Base-by-base conservation (phyloP, 1,284 basidiomycete species). In the Microbotryomycetes sp. region DNA sequence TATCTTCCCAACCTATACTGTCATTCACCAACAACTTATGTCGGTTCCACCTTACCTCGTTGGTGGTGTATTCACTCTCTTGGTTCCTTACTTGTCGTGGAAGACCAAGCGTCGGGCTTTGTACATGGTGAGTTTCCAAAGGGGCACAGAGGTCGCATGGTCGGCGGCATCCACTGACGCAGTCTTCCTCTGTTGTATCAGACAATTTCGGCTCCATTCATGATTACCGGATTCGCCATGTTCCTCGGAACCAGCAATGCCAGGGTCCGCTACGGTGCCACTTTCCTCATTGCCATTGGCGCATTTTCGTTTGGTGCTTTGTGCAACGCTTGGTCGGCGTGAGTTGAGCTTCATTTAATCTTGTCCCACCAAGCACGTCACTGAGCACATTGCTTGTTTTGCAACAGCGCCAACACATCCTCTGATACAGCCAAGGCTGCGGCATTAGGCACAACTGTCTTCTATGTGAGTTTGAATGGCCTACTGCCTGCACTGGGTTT, bases 21-120 rank as follows among this genome's bases (percentile, higher is more conserved):
- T 71, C 3, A 69, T 75, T 32, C 54, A 70, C 9, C 70, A 73
- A 56, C 75, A 76, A 49, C 70, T 76, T 4, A 62, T 71, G 32
- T 75, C 74, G 7, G 75, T 76, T 2, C 75, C 75, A 0, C 74
- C 74, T 5, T 73, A 74, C 57, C 60, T 76, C 9, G 71, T 70
- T 7, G 75, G 75, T 2, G 75, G 72, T 1, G 49, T 71, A 22
- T 68, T 69, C 23, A 69, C 70, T 1, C 46, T 76, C 9, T 23
- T 60, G 19, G 49, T 73, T 15, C 67, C 74, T 19, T 74, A 70
- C 50, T 9, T 59, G 3, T 60, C 73, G 14, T 70, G 66, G 63
- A 73, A 73, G 64, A 69, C 68, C 22, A 58, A 59, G n/a, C 54
- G 63, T 4, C 62, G 69, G 23, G 65, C 71, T 4, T 25, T 70